Base-by-base conservation (phyloP, 768 basidiomycete species). In the Boletellus ananiceps region DNA sequence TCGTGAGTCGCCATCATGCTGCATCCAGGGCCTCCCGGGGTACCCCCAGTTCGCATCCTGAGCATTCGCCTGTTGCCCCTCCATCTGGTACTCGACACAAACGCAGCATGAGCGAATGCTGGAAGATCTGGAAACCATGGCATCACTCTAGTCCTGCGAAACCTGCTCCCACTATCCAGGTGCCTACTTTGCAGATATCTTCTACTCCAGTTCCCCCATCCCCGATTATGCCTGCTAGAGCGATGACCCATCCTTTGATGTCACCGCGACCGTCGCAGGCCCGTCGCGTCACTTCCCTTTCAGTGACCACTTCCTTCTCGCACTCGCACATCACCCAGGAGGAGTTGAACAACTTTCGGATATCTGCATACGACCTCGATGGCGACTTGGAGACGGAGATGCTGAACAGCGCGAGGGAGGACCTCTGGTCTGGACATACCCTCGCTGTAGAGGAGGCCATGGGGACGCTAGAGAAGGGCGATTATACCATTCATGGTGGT, bases 281-380 rank as follows among this genome's bases (percentile, higher is more conserved):
- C 2, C 63, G 60, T 18, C 60, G 60, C 27, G 19, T 56, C 45
- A 61, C 61, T 32, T 46, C 51, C 5, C 59, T 56, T 16, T 59
- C 64, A 0, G 56, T 61, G 9, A 41, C 53, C 21, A 59, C 64
- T 27, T 57, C 61, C 1, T 55, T 61, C 44, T 45, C 61, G 5
- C 40, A 61, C 21, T 63, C 63, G 0, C 55, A 63, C 47, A 52
- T 61, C 36, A 55, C 60, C 0, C 49, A 66, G n/a, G 61, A 64
- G 11, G 61, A 56, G 5, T 14, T 65, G 5, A 50, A 56, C 27
- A 50, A 61, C 4, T 57, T 61, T 35, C 53, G 54, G 15, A 51
- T 46, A 4, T 58, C 59, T 1, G 57, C 61, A 15, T 65, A 66
- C 3, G 63, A 65, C 37, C 57, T 65, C 5, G 63, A 65, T 37